Evolutionary conservation across 495 filamentous ascomycete species (phyloP), one percentile per base, ranked within the genome.

Genomic region (Penicillium canescens): DNA sequence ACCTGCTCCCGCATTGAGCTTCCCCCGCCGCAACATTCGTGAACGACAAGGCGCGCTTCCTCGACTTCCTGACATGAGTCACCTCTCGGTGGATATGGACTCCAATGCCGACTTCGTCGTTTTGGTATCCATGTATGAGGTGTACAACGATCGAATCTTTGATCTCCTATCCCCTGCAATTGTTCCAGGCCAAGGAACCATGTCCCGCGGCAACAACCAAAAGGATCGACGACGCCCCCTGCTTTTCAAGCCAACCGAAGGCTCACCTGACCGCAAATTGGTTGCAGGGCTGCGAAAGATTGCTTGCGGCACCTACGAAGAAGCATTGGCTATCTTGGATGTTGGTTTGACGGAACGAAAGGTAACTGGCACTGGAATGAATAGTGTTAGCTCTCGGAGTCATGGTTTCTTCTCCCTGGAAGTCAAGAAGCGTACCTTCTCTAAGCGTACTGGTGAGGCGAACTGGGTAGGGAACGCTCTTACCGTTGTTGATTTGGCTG

Each of bases 321-420:
- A 98, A 65, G 94, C 95, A 2, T 67, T 98, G 50, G 86, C 92
- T 72, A 88, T 98, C 43, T 79, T 98, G 8, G 95, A 98, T 64
- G 88, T 92, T 6, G 94, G 92, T 13, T 74, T 98, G 42, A 86
- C 86, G 42, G 93, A 96, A 69, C 81, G 94, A 47, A 82, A 89
- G 51, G 92, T 96, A 6, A 90, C 92, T 6, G 89, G 92, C 6
- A 98, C 95, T 1, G 88, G 90, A 16, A 89, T 86, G 57, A 98
- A 98, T 63, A 90, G 86, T 54, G 86, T 89, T 24, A 93, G 88
- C 59, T 94, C 89, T 23, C 81, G 94, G 46, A 95, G 90, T 64
- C 94, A 98, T 65, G 94, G 95, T 18, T 98, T 98, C 73, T 96
- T 98, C 72, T 93, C 90, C 63, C 78, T 98, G 13, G 94, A 98